Evolutionary conservation across 345 rosid genomes (phyloP), one percentile per base, ranked within the genome.

Genomic region (Garcia nutans): DNA sequence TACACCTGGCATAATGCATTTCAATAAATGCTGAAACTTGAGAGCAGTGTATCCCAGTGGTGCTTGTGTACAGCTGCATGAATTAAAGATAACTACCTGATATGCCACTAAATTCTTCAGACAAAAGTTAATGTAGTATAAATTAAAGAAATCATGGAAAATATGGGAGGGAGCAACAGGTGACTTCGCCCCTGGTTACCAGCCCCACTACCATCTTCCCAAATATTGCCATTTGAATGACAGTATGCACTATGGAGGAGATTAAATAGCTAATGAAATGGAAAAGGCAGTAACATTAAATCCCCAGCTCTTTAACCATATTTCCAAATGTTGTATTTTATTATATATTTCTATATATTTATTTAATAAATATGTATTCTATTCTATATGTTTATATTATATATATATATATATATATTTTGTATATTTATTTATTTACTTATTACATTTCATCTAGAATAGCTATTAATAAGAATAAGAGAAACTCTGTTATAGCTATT

Each of bases 11-110:
- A 65, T 15, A 31, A 24, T 13, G 57, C 6, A 19, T 41, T 68
- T 68, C 41, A 76, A 73, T 31, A 73, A 59, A 37, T 47, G 8
- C 49, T 58, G 72, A 59, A 69, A 57, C 62, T 57, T 15, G 31
- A 54, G 33, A 63, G 12, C 70, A 50, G 17, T 8, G 17, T 56
- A 57, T 50, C 42, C 7, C 22, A n/a, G 33, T 7, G 26, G 28
- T 52, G 68, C 67, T 62, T 28, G 65, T 56, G 26, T 26, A 31
- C 57, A 42, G 55, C 50, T n/a, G 41, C 41, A 70, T 23, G 11
- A 63, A 37, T 42, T 16, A 59, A 74, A 22, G 41, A 71, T 69
- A 64, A 49, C 42, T 47, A 11, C 2, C 19, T n/a, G 71, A 67
- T 67, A 33, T 45, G 9, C 71, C 54, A 45, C 22, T 65, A 20